Percentiles rank a stretch among this genome's conserved stretches.
Conservation (phyloP, 805 yeast species). For the Zygotorulaspora florentina region DNA sequence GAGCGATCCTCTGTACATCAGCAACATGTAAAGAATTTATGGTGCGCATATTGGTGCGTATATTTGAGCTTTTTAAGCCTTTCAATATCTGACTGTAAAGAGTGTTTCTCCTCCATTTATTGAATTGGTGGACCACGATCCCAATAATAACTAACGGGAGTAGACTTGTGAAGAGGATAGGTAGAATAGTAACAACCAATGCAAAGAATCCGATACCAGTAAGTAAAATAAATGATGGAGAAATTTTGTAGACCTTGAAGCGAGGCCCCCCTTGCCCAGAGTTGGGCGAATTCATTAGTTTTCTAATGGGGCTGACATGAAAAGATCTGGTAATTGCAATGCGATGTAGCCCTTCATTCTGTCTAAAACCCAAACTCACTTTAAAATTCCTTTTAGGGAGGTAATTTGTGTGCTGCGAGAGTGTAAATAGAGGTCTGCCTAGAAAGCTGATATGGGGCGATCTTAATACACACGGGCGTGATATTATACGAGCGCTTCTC, state of each 20-base stretch:
- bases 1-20: slow-evolving; percentile 5
- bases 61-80: slow-evolving; percentile 15
- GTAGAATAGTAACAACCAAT: slow-evolving; percentile 15
- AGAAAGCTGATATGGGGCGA: no score
- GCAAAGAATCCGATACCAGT: slow-evolving; percentile 15
- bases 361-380: no score
- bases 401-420: no score
- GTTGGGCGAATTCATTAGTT: not conserved
- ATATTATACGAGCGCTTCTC: no score
- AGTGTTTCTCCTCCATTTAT: slow-evolving; percentile 20
- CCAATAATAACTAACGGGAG: slow-evolving; percentile 24
- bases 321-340: not conserved
- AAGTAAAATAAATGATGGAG: slow-evolving; percentile 14
- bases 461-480: no score
- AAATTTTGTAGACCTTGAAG: slow-evolving; percentile 11
- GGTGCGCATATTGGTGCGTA: slow-evolving; percentile 15
- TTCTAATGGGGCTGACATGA: slow-evolving; percentile 1
- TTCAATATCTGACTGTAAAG: slow-evolving; percentile 16
- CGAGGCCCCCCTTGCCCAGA: slow-evolving; percentile 7
- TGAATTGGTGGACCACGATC: slow-evolving; percentile 24
- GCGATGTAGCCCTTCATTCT: not conserved
- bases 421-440: no score
- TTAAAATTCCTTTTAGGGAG: no score
- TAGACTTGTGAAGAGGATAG: slow-evolving; percentile 19
- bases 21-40: slow-evolving; percentile 16